Conservation (phyloP, 108 stramenopile species). For the Aurantiochytrium sp. region DNA sequence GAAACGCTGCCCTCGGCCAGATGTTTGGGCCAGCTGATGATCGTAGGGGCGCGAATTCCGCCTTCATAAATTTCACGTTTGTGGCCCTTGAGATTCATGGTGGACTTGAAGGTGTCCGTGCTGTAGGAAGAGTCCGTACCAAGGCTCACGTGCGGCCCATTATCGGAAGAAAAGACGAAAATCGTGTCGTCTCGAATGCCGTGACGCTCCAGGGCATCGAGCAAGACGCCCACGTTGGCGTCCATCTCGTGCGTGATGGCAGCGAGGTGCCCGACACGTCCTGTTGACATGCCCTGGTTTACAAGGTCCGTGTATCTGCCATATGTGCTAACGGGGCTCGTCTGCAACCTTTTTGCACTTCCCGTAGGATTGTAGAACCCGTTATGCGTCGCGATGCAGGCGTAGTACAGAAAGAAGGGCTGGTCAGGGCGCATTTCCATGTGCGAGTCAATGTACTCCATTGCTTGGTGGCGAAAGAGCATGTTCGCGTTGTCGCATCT, state of each 20-base stretch:
- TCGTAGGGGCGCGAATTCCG: not conserved
- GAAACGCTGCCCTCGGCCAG: not conserved
- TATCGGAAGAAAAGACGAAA: not conserved
- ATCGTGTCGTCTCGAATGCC: not conserved
- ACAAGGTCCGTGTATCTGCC: not conserved
- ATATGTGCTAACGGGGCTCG: slow-evolving; percentile 5
- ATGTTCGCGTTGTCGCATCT: not conserved
- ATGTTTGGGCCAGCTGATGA: not conserved
- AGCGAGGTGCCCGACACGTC: not conserved
- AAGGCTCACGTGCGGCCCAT: not conserved
- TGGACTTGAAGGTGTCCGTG: not conserved
- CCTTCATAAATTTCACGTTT: not conserved
- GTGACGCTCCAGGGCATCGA: not conserved
- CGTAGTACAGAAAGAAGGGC: not conserved
- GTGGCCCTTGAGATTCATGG: not conserved
- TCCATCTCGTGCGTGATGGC: not conserved
- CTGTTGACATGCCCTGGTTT: not conserved
- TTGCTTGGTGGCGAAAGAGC: not conserved
- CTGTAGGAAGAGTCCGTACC: not conserved
- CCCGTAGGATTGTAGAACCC: not conserved
- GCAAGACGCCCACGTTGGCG: not conserved
- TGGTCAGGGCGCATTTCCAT: not conserved
- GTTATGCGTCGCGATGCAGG: not conserved
- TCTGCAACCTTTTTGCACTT: not conserved
- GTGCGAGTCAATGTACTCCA: not conserved